phyloP scores from a whole-genome alignment of 2,329 filamentous ascomycete species.

The Sclerotinia glacialis region DNA sequence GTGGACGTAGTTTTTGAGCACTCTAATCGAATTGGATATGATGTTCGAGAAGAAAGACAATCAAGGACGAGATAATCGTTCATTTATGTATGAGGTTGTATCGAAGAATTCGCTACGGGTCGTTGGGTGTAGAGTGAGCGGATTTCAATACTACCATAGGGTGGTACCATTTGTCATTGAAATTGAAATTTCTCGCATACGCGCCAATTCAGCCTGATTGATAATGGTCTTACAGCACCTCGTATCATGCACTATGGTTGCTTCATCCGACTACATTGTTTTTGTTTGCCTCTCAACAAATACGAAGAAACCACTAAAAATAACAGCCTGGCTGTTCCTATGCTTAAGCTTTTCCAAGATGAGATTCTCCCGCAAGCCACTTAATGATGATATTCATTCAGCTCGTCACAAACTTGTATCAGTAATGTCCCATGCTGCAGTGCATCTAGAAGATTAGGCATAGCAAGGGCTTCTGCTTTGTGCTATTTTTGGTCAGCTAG shows the following conservation, averaged over 20 bases:
- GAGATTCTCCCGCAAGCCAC: slow-evolving; percentile 3
- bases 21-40: background rate
- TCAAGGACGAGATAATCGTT: background rate
- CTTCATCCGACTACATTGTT: background rate
- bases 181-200: background rate
- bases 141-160: background rate
- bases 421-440: slow-evolving; percentile 59
- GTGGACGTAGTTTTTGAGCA: background rate
- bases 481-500: slow-evolving; percentile 38
- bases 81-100: background rate
- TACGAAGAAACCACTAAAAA: background rate
- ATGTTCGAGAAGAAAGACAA: background rate
- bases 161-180: slow-evolving; percentile 7
- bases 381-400: too few relatives aligned
- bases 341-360: background rate
- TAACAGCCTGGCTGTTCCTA: background rate
- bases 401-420: slow-evolving; percentile 61
- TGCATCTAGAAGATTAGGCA: slow-evolving; percentile 64
- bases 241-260: slow-evolving; percentile 27
- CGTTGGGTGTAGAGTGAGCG: background rate
- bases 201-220: background rate
- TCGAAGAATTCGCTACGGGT: too few relatives aligned
- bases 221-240: slow-evolving; percentile 1
- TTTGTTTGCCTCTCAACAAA: slow-evolving; percentile 3
- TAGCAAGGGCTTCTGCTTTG: slow-evolving; percentile 72